A percentile compares a stretch with the other conserved stretches of the same genome.
Conservation (phyloP, 768 basidiomycete species). For the Trametes sanguinea region DNA sequence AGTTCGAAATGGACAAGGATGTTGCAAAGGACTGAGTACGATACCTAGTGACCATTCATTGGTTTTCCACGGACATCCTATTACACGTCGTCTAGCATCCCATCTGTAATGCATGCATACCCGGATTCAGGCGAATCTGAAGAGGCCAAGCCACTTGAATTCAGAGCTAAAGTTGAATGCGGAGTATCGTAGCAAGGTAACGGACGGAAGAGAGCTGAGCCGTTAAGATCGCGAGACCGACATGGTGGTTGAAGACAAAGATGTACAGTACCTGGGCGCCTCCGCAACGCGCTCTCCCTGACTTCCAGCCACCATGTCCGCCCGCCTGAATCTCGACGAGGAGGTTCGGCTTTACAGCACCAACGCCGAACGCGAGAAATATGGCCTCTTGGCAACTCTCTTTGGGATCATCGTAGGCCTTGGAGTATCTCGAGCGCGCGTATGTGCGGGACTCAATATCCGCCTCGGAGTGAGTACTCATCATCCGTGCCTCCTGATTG, state of each 20-base stretch:
- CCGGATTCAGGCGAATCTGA: too few species aligned
- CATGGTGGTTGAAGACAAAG: background rate
- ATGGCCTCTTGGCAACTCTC: slow-evolving; percentile 84
- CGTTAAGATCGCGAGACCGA: too few species aligned
- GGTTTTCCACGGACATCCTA: too few species aligned
- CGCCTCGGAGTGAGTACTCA: slow-evolving; percentile 73
- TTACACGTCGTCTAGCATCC: too few species aligned
- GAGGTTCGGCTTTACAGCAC: slow-evolving; percentile 87
- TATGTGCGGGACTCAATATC: slow-evolving; percentile 93
- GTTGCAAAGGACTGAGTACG: too few species aligned
- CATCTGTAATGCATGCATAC: too few species aligned
- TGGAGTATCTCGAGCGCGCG: slow-evolving; percentile 94
- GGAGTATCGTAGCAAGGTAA: too few species aligned
- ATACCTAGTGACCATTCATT: too few species aligned
- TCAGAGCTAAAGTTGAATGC: too few species aligned
- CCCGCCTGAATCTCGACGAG: slow-evolving; percentile 73
- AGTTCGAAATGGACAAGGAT: too few species aligned
- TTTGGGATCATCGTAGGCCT: slow-evolving; percentile 88
- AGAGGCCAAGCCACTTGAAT: too few species aligned
- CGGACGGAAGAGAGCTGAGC: too few species aligned
- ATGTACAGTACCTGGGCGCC: background rate
- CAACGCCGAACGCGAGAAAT: slow-evolving; percentile 87
- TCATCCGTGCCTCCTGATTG: background rate
- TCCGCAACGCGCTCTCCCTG: background rate
- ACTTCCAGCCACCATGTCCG: slow-evolving; percentile 35